Percentiles rank a stretch among this genome's conserved stretches.
These are phyloP conservation scores for Pseudohalonectria lignicola DNA, from an alignment of 2,329 filamentous ascomycete species.

Conservation along the genomic window DNA sequence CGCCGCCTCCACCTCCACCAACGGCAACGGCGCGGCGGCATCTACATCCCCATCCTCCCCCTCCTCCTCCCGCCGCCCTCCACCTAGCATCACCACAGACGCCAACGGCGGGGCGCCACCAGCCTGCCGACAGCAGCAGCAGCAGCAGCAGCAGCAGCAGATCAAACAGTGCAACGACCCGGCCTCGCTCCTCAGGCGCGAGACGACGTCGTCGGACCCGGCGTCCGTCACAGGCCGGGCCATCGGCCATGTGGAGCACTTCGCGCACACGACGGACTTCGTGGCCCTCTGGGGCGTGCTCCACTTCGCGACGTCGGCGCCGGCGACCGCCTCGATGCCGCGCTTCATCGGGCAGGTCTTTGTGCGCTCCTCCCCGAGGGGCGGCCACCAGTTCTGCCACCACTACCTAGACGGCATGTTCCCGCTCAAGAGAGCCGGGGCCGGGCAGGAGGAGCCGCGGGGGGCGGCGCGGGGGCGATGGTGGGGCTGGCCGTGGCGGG, in stretches of 20 bases:
- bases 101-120: neutral
- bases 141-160: constrained; percentile 2
- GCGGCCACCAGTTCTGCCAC: constrained; percentile 49
- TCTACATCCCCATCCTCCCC: neutral
- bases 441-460: constrained; percentile 15
- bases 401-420: constrained; percentile 55
- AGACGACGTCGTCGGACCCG: constrained; percentile 22
- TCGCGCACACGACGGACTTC: constrained; percentile 63
- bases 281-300: constrained; percentile 66
- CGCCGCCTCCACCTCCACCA: neutral
- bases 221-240: constrained; percentile 31
- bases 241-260: constrained; percentile 69
- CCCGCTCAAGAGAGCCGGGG: constrained; percentile 34
- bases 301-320: constrained; percentile 44
- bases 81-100: neutral
- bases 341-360: constrained; percentile 55
- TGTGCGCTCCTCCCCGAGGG: constrained; percentile 33
- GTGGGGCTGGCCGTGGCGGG: too few species aligned
- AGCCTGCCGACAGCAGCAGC: neutral
- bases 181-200: constrained; percentile 7
- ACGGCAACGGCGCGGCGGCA: neutral
- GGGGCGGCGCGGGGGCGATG: too few species aligned
- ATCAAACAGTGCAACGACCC: constrained; percentile 1
- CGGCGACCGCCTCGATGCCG: constrained; percentile 32
- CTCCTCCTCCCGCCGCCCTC: neutral